Percentiles rank a stretch among this genome's conserved stretches.
phyloP scores from a whole-genome alignment of 2,329 filamentous ascomycete genomes.

The Colletotrichum sp. region DNA sequence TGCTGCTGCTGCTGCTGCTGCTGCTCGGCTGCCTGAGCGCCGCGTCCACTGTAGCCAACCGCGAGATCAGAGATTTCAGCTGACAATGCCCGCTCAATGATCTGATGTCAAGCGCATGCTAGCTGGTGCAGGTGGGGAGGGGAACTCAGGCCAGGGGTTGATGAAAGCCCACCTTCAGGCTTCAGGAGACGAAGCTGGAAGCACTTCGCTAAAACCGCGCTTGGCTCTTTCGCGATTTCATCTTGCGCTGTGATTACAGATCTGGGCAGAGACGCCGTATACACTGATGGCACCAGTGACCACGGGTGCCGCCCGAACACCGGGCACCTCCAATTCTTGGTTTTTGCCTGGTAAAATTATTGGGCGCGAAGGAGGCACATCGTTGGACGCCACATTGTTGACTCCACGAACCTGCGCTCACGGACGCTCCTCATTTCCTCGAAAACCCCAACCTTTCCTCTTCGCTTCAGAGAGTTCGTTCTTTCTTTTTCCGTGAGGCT shows the following conservation, averaged over 20 bases:
- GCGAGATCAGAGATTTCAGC: constrained; percentile 1
- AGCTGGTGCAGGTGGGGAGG: background rate
- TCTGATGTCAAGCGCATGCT: constrained; percentile 1
- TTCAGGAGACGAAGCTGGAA: background rate
- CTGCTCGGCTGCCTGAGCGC: background rate
- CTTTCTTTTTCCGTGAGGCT: background rate
- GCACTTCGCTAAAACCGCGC: constrained; percentile 1
- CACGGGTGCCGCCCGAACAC: background rate
- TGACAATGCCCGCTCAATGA: background rate
- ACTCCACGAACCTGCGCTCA: constrained; percentile 9
- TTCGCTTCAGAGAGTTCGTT: background rate
- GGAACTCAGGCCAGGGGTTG: background rate
- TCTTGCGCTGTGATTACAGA: background rate
- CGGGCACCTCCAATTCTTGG: background rate
- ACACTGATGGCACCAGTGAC: background rate
- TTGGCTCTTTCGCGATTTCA: background rate
- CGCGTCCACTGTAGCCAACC: background rate
- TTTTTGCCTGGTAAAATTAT: background rate
- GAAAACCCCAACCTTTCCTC: background rate
- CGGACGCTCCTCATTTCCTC: constrained; percentile 8
- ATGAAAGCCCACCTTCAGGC: background rate
- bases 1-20: background rate
- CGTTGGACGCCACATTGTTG: background rate
- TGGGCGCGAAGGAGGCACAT: background rate
- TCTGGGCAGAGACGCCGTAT: background rate